phyloP scores from a whole-genome alignment of 352 stramenopile genomes.

The Phytophthora pluvialis region DNA sequence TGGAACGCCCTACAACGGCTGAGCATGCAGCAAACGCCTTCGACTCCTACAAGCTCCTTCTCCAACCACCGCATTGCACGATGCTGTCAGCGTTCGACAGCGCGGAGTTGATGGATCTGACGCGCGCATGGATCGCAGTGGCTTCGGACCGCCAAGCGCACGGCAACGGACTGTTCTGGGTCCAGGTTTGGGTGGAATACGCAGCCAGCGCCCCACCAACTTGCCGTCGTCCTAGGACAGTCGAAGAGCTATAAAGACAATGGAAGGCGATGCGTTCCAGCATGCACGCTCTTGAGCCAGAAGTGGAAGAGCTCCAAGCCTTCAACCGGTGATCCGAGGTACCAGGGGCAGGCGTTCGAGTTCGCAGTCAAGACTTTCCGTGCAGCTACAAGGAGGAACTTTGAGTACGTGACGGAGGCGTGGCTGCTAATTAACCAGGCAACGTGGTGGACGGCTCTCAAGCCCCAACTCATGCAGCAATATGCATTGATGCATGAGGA shows the following conservation, averaged over 20 bases:
- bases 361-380: constrained; percentile 5
- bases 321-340: background rate
- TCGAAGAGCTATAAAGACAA: background rate
- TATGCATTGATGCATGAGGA: constrained; percentile 19
- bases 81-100: background rate
- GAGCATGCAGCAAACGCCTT: too few relatives aligned
- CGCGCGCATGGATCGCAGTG: constrained; percentile 16
- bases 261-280: background rate
- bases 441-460: constrained; percentile 10
- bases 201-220: background rate
- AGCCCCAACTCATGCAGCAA: constrained; percentile 13
- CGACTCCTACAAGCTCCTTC: too few relatives aligned
- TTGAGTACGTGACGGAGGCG: constrained; percentile 6
- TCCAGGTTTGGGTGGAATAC: background rate
- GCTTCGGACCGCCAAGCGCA: background rate
- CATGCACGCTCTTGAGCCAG: constrained; percentile 4
- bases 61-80: background rate
- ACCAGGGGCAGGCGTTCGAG: constrained; percentile 1
- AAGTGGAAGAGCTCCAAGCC: background rate
- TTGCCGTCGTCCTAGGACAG: background rate
- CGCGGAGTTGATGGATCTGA: constrained; percentile 7
- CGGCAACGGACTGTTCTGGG: background rate
- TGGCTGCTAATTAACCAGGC: constrained; percentile 14
- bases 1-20: too few relatives aligned
- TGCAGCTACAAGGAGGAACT: constrained; percentile 9